Conservation (phyloP, 116 monocot genomes). For the Trichopus zeylanicus region DNA sequence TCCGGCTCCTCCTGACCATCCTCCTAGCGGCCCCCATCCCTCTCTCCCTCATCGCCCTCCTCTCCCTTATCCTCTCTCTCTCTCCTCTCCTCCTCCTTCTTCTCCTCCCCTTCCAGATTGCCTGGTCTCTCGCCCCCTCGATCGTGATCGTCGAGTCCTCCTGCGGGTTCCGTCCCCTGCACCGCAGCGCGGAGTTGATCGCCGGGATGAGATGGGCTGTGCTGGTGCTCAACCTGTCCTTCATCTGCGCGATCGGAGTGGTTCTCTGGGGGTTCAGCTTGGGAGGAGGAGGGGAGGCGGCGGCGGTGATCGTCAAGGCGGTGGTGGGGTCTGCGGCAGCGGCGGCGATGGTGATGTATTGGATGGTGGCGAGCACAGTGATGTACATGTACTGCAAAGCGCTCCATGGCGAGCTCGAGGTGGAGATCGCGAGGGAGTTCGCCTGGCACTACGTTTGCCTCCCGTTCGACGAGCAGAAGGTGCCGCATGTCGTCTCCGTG, state of each 20-base stretch:
- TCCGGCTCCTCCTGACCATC: constrained; percentile 17
- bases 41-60: background rate
- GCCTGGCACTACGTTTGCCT: constrained; percentile 43
- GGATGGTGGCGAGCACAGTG: constrained; percentile 29
- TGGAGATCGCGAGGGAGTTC: constrained; percentile 56
- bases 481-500: constrained; percentile 57
- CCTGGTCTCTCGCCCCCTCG: constrained; percentile 34
- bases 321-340: constrained; percentile 19
- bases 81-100: no score
- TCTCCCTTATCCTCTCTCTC: constrained; percentile 9
- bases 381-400: constrained; percentile 63
- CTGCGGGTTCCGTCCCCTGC: constrained; percentile 32
- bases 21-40: constrained; percentile 3
- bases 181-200: constrained; percentile 27
- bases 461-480: no score
- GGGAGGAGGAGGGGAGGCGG: no score
- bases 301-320: no score
- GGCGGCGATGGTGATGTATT: constrained; percentile 34
- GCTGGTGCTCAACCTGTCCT: constrained; percentile 30
- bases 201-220: constrained; percentile 24
- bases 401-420: constrained; percentile 54
- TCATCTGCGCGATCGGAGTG: constrained; percentile 13
- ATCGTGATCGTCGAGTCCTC: constrained; percentile 32
- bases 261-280: constrained; percentile 26
- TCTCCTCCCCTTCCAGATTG: constrained; percentile 9